Evolutionary conservation across 2,329 filamentous ascomycete genomes (phyloP), one percentile per base, ranked within the genome.

Genomic region (Colletotrichum sp.): DNA sequence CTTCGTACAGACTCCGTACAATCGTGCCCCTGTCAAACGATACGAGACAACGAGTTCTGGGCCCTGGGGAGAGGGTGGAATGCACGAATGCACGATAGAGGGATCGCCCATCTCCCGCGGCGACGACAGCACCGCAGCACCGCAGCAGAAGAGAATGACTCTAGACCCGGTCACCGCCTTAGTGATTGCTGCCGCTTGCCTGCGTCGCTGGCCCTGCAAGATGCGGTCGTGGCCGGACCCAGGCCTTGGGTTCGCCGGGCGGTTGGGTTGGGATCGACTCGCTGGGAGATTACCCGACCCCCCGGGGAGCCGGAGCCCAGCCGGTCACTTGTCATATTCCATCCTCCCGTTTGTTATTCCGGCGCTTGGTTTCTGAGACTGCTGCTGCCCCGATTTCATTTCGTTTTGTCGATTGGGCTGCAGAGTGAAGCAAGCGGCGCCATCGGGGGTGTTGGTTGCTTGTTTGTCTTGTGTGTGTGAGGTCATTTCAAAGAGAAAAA

Each of bases 251-350:
- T 25, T 39, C 61, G 61, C 61, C 34, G 34, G 61, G 34, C 61
- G 34, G 61, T 43, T 64, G 25, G 67, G 56, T 62, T 70, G 36
- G 34, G 55, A 52, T 62, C 58, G 67, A 62, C 56, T 70, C 67
- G 67, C 56, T 70, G 67, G 67, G 67, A 70, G 67, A 70, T 70
- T 61, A 36, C 67, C 67, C 67, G 67, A 28, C 34, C 48, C 15
- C 27, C 30, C 32, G 15, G 28, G 30, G 30, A n/a, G 28, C n/a
- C 66, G 66, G 66, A 58, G 61, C 25, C 66, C 36, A 25, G 52
- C 67, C 67, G 67, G 67, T 70, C 67, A 70, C 34, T 62, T 70
- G 28, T 70, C 67, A 61, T 30, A 62, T 69, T 43, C 60, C 39
- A 12, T 52, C n/a, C 43, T 52, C 10, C 43, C 43, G 43, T 52